A percentile compares a stretch with the other conserved stretches of the same genome.
These are phyloP conservation scores for Lachancea meyersii DNA, from an alignment of 805 yeast species.

Conservation along the genomic window DNA sequence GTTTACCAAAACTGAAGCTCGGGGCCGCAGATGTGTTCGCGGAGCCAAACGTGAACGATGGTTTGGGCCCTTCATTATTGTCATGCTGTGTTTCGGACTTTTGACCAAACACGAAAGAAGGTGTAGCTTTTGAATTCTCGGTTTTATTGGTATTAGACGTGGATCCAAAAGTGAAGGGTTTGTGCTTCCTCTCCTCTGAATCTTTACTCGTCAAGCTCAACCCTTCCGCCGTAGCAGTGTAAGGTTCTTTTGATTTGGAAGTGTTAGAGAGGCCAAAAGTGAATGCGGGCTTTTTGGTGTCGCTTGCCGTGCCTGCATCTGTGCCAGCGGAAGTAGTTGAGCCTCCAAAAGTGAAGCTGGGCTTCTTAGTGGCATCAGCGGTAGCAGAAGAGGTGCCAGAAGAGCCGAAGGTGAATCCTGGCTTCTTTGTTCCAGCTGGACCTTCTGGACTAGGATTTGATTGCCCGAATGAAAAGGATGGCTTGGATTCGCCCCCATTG, in stretches of 20 bases:
- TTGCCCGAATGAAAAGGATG: constrained; percentile 27
- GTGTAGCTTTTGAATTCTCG: constrained; percentile 8
- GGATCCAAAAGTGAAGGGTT: constrained; percentile 1
- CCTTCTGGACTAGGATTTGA: constrained; percentile 3
- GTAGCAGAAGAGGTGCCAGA: not conserved
- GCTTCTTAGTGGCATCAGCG: constrained; percentile 14
- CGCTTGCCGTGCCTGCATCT: not conserved
- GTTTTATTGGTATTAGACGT: constrained; percentile 1
- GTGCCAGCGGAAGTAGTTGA: constrained; percentile 3
- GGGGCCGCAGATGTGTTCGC: constrained; percentile 18
- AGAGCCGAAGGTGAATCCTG: constrained; percentile 17
- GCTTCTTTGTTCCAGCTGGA: constrained; percentile 7
- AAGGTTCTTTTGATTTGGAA: not conserved
- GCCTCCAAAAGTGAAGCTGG: constrained; percentile 27
- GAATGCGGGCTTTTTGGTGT: constrained; percentile 19
- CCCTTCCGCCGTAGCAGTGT: not conserved
- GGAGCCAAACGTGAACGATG: constrained; percentile 22
- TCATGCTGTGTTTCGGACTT: not conserved
- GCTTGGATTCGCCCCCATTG: constrained; percentile 11
- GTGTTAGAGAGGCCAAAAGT: constrained; percentile 3
- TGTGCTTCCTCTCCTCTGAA: constrained; percentile 3
- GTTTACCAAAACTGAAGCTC: constrained; percentile 24
- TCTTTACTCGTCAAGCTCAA: not conserved
- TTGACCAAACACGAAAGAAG: constrained; percentile 21
- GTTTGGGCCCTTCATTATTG: constrained; percentile 10